Conservation (phyloP, 768 basidiomycete genomes). For the Macrolepiota dolichaula region DNA sequence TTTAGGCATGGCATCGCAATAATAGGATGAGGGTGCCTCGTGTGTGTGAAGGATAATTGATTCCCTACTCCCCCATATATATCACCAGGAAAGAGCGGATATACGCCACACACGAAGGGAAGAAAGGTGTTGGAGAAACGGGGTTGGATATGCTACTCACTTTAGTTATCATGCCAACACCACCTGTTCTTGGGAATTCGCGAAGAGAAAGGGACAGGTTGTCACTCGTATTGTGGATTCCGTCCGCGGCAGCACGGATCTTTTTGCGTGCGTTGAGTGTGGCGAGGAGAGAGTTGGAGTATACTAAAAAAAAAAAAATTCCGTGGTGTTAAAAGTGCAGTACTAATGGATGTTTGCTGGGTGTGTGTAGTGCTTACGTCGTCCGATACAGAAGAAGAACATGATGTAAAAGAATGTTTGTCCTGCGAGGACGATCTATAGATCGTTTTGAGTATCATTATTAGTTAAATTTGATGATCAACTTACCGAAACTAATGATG, state of each 20-base stretch:
- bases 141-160: too few species aligned
- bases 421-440: conserved; percentile 44
- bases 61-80: too few species aligned
- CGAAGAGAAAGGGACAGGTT: conserved; percentile 36
- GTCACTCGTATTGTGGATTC: conserved; percentile 37
- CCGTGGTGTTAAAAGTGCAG: neutral
- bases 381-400: conserved; percentile 59
- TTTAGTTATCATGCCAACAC: neutral
- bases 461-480: neutral
- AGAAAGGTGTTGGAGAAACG: too few species aligned
- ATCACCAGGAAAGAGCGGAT: neutral
- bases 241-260: conserved; percentile 38
- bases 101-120: neutral
- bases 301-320: conserved; percentile 45
- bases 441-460: neutral
- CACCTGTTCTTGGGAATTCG: conserved; percentile 31
- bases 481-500: conserved; percentile 49
- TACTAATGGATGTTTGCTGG: neutral
- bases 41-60: neutral
- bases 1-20: neutral
- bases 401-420: conserved; percentile 52
- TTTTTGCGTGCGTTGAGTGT: conserved; percentile 54
- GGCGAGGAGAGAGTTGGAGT: conserved; percentile 58
- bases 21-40: neutral
- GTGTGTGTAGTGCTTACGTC: conserved; percentile 41